phyloP scores from a whole-genome alignment of 129 eudicot genomes.

The Oenanthe sinensis region DNA sequence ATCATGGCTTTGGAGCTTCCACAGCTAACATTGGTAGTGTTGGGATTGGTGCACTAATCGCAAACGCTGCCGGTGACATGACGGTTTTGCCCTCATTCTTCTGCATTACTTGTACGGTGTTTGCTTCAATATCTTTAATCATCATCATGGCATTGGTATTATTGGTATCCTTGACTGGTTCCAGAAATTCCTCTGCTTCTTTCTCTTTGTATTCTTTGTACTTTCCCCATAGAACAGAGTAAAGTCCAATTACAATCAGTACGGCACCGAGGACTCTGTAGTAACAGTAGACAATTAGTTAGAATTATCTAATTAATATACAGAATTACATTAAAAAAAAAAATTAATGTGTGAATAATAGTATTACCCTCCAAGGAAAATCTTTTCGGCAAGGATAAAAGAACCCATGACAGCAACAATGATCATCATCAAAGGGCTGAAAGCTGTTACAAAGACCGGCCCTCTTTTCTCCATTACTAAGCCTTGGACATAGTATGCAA shows the following conservation, averaged over 20 bases:
- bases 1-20: slow-evolving; percentile 45
- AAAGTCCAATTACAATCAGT: slow-evolving; percentile 74
- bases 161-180: slow-evolving; percentile 41
- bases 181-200: slow-evolving; percentile 42
- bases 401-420: slow-evolving; percentile 98
- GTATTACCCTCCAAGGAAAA: slow-evolving; percentile 82
- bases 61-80: slow-evolving; percentile 30
- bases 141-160: slow-evolving; percentile 19
- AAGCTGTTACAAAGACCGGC: slow-evolving; percentile 94
- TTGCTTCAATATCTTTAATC: slow-evolving; percentile 35
- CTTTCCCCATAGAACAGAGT: slow-evolving; percentile 94
- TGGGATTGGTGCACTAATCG: slow-evolving; percentile 50
- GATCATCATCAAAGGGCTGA: slow-evolving; percentile 98
- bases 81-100: slow-evolving; percentile 20
- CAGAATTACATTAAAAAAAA: background rate
- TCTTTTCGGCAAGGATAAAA: slow-evolving; percentile 82
- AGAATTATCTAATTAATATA: background rate
- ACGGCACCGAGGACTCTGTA: slow-evolving; percentile 70
- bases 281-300: background rate
- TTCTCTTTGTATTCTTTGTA: slow-evolving; percentile 82
- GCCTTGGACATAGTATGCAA: slow-evolving; percentile 97
- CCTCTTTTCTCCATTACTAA: slow-evolving; percentile 93
- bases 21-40: slow-evolving; percentile 67
- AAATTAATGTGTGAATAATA: background rate
- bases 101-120: slow-evolving; percentile 33